Evolutionary conservation across 1,139 yeast genomes (phyloP).

Genomic region (Pneumocystis jirovecii): DNA sequence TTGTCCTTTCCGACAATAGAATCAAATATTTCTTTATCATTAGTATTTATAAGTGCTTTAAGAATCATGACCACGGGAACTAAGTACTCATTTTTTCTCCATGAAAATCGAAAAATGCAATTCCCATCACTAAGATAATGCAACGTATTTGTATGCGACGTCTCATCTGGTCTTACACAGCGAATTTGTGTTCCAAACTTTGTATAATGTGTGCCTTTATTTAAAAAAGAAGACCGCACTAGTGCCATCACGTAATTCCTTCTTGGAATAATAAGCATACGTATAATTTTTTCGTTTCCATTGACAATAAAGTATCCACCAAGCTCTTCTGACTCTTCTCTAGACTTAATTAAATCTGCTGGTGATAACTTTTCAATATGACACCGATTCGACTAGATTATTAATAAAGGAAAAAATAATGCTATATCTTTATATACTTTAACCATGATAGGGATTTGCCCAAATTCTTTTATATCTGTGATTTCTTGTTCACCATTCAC

Average conservation of each 20-base stretch:
- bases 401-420: neutral
- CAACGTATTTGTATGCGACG: slow-evolving; percentile 89
- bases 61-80: slow-evolving; percentile 87
- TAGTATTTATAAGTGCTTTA: slow-evolving; percentile 79
- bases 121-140: slow-evolving; percentile 94
- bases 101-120: slow-evolving; percentile 87
- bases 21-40: slow-evolving; percentile 88
- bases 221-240: slow-evolving; percentile 83
- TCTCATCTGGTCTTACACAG: slow-evolving; percentile 89
- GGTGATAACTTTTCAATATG: slow-evolving; percentile 78
- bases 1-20: slow-evolving; percentile 86
- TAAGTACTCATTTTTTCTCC: slow-evolving; percentile 91
- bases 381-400: slow-evolving; percentile 59
- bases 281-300: slow-evolving; percentile 89
- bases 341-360: slow-evolving; percentile 53
- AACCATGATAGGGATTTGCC: slow-evolving; percentile 82
- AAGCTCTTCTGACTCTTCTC: slow-evolving; percentile 88
- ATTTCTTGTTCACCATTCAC: slow-evolving; percentile 69
- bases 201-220: slow-evolving; percentile 84
- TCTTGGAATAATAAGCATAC: slow-evolving; percentile 96
- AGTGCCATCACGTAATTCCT: slow-evolving; percentile 97
- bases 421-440: neutral
- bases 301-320: slow-evolving; percentile 95
- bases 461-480: slow-evolving; percentile 77
- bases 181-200: slow-evolving; percentile 88